A percentile compares a stretch with the other conserved stretches of the same genome.
These are phyloP conservation scores for Mycena rebaudengoi DNA, from an alignment of 768 basidiomycete genomes.

Conservation along the genomic window DNA sequence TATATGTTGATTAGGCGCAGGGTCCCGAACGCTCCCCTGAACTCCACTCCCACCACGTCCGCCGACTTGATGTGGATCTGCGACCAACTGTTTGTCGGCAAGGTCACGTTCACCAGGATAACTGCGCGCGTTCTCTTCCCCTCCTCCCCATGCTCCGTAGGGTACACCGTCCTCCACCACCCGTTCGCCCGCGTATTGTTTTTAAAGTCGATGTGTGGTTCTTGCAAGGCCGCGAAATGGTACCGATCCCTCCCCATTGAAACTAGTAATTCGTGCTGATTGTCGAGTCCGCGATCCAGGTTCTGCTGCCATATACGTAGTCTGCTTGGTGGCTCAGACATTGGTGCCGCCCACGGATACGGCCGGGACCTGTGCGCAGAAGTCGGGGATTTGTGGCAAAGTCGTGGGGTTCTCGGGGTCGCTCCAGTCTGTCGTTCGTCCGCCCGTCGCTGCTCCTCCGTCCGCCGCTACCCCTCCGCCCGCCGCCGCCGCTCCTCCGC, in stretches of 20 bases:
- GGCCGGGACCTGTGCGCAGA: neutral
- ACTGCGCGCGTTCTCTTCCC: neutral
- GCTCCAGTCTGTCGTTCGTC: neutral
- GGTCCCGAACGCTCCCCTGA: constrained; percentile 21
- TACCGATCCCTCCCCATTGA: neutral
- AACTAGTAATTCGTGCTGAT: constrained; percentile 1
- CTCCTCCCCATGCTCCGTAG: neutral
- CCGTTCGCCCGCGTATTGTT: neutral
- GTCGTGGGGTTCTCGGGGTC: no score
- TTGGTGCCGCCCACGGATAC: neutral
- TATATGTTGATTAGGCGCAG: constrained; percentile 50
- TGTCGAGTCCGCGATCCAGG: neutral
- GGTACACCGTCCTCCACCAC: neutral
- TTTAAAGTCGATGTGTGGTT: neutral
- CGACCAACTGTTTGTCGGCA: neutral
- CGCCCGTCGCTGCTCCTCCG: neutral
- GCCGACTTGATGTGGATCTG: constrained; percentile 27
- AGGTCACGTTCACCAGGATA: neutral
- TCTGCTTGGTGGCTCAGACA: neutral
- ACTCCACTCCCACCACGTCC: constrained; percentile 23
- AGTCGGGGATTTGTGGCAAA: no score
- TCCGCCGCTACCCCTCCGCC: neutral
- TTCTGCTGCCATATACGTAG: neutral
- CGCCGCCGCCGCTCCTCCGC: no score
- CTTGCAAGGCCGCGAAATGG: neutral